Conservation (phyloP, 2,329 filamentous ascomycete species). For the Colletotrichum gloeosporioides region DNA sequence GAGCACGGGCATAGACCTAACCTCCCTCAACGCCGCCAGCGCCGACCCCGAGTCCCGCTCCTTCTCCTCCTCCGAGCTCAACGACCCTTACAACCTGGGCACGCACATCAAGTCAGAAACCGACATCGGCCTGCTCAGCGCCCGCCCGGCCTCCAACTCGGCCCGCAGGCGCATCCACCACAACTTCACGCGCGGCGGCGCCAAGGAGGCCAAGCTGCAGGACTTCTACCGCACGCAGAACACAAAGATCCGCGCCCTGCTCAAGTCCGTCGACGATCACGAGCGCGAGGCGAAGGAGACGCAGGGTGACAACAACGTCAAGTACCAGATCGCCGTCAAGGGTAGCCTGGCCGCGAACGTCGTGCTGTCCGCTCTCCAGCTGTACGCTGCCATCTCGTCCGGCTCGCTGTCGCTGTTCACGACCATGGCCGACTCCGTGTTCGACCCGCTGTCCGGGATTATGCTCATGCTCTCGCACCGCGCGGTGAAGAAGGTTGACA, state of each 20-base stretch:
- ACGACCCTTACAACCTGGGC: conserved; percentile 83
- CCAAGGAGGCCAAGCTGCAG: conserved; percentile 64
- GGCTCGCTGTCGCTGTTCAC: conserved; percentile 96
- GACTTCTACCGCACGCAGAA: conserved; percentile 92
- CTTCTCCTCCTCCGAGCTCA: conserved; percentile 30
- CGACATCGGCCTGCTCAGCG: conserved; percentile 64
- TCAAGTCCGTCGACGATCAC: conserved; percentile 94
- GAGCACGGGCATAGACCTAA: not conserved
- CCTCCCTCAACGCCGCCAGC: not conserved
- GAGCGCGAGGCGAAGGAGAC: conserved; percentile 80
- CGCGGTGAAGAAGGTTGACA: conserved; percentile 86
- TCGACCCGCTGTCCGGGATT: conserved; percentile 89
- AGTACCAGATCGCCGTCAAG: conserved; percentile 70
- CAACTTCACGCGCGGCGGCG: conserved; percentile 24
- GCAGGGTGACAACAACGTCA: conserved; percentile 80
- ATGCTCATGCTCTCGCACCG: conserved; percentile 87
- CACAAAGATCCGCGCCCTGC: conserved; percentile 87
- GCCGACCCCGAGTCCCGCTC: conserved; percentile 20
- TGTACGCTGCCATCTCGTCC: conserved; percentile 87
- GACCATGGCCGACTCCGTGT: conserved; percentile 94
- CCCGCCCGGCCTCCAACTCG: conserved; percentile 79
- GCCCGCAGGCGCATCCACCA: conserved; percentile 69
- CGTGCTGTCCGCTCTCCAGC: conserved; percentile 77
- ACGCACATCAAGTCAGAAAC: conserved; percentile 77
- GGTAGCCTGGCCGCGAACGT: conserved; percentile 82